phyloP scores from a whole-genome alignment of 1,139 yeast genomes.

The Arxiozyma slooffiae region DNA sequence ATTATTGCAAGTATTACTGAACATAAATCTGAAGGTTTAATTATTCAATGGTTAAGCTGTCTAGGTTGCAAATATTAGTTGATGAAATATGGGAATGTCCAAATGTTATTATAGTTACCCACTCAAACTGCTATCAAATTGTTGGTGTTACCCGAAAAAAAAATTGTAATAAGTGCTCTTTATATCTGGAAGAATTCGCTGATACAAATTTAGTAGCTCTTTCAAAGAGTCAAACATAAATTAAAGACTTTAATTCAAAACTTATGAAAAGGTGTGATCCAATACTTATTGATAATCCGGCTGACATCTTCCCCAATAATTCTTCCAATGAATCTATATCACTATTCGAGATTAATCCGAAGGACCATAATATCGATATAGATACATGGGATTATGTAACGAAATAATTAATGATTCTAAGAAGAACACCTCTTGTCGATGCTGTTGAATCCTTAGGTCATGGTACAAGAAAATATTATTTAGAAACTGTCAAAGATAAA shows the following conservation, averaged over 20 bases:
- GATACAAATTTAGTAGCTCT: constrained; percentile 45
- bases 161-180: constrained; percentile 47
- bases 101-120: constrained; percentile 57
- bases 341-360: constrained; percentile 55
- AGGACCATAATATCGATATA: constrained; percentile 34
- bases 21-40: constrained; percentile 51
- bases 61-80: constrained; percentile 66
- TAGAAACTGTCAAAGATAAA: constrained; percentile 32
- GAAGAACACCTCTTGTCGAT: constrained; percentile 41
- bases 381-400: constrained; percentile 61
- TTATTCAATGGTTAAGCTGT: constrained; percentile 71
- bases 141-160: constrained; percentile 40
- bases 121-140: constrained; percentile 53
- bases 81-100: constrained; percentile 60
- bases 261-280: constrained; percentile 22
- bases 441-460: constrained; percentile 58
- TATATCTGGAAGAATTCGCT: constrained; percentile 52
- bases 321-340: constrained; percentile 20
- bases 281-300: constrained; percentile 16
- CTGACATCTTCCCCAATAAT: constrained; percentile 6
- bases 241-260: constrained; percentile 13
- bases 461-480: constrained; percentile 65
- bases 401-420: constrained; percentile 51
- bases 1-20: constrained; percentile 57
- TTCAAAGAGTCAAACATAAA: constrained; percentile 26